Percentiles rank a stretch among this genome's conserved stretches.
phyloP scores from a whole-genome alignment of 768 basidiomycete species.

The Amanita pseudoporphyria region DNA sequence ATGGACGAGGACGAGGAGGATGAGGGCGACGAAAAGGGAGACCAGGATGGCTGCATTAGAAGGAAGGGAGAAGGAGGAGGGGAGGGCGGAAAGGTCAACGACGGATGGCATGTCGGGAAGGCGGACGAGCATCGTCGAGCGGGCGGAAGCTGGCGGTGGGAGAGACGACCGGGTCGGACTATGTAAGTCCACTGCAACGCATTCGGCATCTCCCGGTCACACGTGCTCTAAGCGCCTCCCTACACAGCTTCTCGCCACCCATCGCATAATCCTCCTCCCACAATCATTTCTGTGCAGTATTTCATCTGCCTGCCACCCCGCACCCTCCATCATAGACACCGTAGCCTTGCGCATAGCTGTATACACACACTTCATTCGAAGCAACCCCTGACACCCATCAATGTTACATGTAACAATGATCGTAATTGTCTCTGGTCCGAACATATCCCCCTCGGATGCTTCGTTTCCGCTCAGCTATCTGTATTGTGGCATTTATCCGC shows the following conservation, averaged over 20 bases:
- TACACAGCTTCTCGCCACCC: background rate
- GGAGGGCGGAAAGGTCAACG: constrained; percentile 11
- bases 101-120: constrained; percentile 10
- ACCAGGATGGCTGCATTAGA: constrained; percentile 15
- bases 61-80: constrained; percentile 5
- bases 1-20: constrained; percentile 3
- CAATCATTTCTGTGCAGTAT: no score
- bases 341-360: no score
- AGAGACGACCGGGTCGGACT: constrained; percentile 5
- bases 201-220: constrained; percentile 3
- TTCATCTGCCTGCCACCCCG: no score
- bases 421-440: no score
- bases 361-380: no score
- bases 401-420: background rate
- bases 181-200: background rate
- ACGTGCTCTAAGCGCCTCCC: background rate
- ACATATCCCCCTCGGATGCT: no score
- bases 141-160: constrained; percentile 1
- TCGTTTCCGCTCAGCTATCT: no score
- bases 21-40: constrained; percentile 13
- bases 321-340: no score
- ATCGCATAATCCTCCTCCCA: background rate
- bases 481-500: background rate
- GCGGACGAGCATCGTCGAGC: constrained; percentile 7
- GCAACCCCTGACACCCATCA: no score